These are phyloP conservation scores for Podaxis sp. DNA, from an alignment of 768 basidiomycete genomes.

Conservation along the genomic window DNA sequence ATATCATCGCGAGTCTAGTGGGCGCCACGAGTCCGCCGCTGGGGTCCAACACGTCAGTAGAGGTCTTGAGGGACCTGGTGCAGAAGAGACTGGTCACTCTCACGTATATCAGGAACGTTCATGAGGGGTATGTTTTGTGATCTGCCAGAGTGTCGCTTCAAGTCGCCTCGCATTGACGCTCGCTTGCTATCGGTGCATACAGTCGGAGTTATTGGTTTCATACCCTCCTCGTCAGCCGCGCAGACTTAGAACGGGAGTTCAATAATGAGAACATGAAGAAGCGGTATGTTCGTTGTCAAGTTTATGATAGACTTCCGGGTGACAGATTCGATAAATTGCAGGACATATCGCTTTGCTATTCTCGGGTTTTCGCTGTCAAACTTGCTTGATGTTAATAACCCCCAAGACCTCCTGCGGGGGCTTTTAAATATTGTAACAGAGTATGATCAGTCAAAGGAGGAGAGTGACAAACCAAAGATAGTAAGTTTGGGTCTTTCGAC, in stretches of 20 bases:
- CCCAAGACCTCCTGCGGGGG: constrained; percentile 77
- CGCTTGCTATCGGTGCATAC: constrained; percentile 2
- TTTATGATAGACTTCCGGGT: constrained; percentile 1
- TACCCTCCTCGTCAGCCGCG: constrained; percentile 75
- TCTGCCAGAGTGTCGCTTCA: not conserved
- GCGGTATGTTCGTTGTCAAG: constrained; percentile 43
- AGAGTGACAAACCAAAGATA: constrained; percentile 72
- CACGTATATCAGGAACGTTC: constrained; percentile 81
- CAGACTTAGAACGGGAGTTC: constrained; percentile 75
- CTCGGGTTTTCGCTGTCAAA: constrained; percentile 86
- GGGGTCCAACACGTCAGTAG: constrained; percentile 69
- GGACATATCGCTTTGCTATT: constrained; percentile 80
- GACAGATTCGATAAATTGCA: constrained; percentile 27
- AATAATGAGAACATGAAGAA: constrained; percentile 76
- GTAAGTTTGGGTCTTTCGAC: constrained; percentile 34
- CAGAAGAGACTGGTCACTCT: constrained; percentile 84
- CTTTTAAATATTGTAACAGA: constrained; percentile 71
- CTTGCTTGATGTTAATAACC: constrained; percentile 77
- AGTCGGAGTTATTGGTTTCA: constrained; percentile 89
- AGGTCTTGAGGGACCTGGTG: constrained; percentile 76
- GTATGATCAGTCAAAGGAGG: constrained; percentile 78
- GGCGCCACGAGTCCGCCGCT: constrained; percentile 45
- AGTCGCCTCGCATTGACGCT: constrained; percentile 12
- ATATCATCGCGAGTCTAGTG: constrained; percentile 31
- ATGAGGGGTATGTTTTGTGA: constrained; percentile 69